phyloP scores from a whole-genome alignment of 192 early-diverging fungal species.

The Coemansia sp. region DNA sequence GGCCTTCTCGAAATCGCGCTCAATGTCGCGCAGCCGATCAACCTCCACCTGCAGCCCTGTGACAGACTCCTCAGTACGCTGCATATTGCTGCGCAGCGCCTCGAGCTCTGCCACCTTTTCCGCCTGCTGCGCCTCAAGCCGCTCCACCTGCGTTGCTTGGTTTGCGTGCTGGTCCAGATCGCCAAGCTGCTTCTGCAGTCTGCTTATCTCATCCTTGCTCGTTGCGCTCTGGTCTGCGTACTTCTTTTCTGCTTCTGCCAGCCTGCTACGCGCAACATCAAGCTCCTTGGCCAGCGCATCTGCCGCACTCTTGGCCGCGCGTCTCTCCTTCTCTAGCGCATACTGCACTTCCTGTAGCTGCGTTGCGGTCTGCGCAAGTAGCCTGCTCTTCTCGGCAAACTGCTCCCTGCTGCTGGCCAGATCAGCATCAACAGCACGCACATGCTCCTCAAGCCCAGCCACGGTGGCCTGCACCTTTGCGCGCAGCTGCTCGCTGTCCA shows the following conservation, averaged over 20 bases:
- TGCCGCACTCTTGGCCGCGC: conserved; percentile 11
- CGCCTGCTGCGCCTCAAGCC: conserved; percentile 33
- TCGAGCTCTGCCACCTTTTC: conserved; percentile 51
- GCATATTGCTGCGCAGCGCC: conserved; percentile 38
- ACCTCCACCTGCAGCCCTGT: conserved; percentile 34
- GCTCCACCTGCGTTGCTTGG: conserved; percentile 30
- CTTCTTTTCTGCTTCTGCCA: conserved; percentile 23
- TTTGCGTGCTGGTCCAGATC: conserved; percentile 25
- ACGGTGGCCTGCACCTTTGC: conserved; percentile 21
- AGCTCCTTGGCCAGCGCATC: conserved; percentile 27
- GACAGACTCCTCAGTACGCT: conserved; percentile 29
- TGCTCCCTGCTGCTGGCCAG: conserved; percentile 51
- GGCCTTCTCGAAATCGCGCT: conserved; percentile 27
- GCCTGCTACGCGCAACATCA: conserved; percentile 18
- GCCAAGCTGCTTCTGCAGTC: conserved; percentile 23
- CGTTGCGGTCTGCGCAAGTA: conserved; percentile 29
- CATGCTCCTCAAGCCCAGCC: conserved; percentile 31
- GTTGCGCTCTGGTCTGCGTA: conserved; percentile 16
- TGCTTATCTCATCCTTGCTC: conserved; percentile 17
- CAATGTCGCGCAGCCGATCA: conserved; percentile 44
- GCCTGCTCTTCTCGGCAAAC: conserved; percentile 51
- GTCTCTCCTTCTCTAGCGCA: conserved; percentile 41
- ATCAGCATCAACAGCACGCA: conserved; percentile 44
- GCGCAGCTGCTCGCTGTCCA: conserved; percentile 21
- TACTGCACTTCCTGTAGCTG: conserved; percentile 51